Evolutionary conservation across 768 basidiomycete genomes (phyloP), one percentile per base, ranked within the genome.

Genomic region (Mycena indigotica): DNA sequence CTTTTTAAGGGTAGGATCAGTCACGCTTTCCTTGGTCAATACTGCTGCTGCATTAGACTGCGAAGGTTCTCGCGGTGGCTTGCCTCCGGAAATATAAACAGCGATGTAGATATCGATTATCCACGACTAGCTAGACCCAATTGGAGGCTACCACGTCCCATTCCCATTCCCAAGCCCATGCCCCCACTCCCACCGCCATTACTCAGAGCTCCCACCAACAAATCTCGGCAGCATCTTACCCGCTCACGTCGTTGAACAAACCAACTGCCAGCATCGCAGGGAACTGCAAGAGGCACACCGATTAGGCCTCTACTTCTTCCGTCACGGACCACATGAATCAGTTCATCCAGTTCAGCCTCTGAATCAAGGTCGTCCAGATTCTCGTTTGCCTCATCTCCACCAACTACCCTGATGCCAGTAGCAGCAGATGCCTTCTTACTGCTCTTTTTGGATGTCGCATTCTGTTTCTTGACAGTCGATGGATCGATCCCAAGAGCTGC

Each of bases 301-400:
- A 88, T 76, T 24, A 85, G 62, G 2, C 89, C 88, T 60, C 77
- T 82, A 23, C 80, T 77, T 51, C 77, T 77, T 1, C 87, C 84
- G 2, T 70, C 69, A 49, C 82, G 77, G 26, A 92, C 82, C 10
- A 84, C 84, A 54, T 77, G 78, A 26, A 88, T 80, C 24, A 94
- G 77, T 15, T 84, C 82, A 51, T 95, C 93, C 48, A 94, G 76
- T 72, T 95, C 93, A 10, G 84, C 86, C 65, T 94, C 92, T 3
- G 91, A 93, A 69, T 94, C 91, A 61, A 94, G 61, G 56, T 91
- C 87, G 49, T 89, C 88, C 51, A 88, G 71, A 60, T 92, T 88
- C 69, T 92, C 89, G 39, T 79, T 79, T 3, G 73, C 75, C 50
- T 88, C 88, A 19, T 83, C 88, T 3, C 80, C 83, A 30, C 77